Base-by-base conservation (phyloP, 2,329 filamentous ascomycete species). In the Fusarium abutilonis region DNA sequence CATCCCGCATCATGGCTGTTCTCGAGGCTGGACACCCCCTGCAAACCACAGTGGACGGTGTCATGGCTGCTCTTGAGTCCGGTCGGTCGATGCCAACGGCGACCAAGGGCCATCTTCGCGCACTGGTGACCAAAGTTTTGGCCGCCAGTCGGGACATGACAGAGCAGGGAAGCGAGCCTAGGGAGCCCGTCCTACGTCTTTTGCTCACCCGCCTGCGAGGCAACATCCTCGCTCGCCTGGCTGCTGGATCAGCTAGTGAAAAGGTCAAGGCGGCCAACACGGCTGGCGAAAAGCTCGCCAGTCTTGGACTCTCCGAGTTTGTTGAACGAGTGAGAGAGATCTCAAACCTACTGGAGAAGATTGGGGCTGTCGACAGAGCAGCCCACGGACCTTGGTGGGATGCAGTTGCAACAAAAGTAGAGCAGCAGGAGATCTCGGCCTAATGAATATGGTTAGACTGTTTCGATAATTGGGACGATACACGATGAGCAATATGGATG, bases 331-430 rank as follows among this genome's bases (percentile, higher is more conserved):
- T 93, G 13, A 81, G 88, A 29, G 85, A 86, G 44, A 88, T 93
- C 66, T 86, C 90, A 8, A 89, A 91, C 31, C 81, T 88, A 70
- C 76, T 93, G 57, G 82, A 84, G 38, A 83, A 83, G 70, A 82
- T 92, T 4, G 86, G 87, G 13, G 78, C 78, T 5, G 86, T 92
- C 6, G 90, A 93, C 71, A 82, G 87, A 61, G 86, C 85, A 59
- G 83, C 86, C 8, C 90, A 92, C 74, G 85, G 85, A 11, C 70
- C 77, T 39, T 92, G 89, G 88, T 93, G 91, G 80, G 89, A 91
- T 74, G 77, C 80, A 41, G 82, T 91, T 60, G 84, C 86, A 0
- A 80, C 81, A 60, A 84, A 82, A 72, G 79, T 86, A 23, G 80
- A 81, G 62, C 76, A 75, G 58, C 80, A 81, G 52, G 75, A 74